Percentiles rank a stretch among this genome's conserved stretches.
phyloP scores from a whole-genome alignment of 1,284 basidiomycete genomes.

The Sporisorium sorghi region DNA sequence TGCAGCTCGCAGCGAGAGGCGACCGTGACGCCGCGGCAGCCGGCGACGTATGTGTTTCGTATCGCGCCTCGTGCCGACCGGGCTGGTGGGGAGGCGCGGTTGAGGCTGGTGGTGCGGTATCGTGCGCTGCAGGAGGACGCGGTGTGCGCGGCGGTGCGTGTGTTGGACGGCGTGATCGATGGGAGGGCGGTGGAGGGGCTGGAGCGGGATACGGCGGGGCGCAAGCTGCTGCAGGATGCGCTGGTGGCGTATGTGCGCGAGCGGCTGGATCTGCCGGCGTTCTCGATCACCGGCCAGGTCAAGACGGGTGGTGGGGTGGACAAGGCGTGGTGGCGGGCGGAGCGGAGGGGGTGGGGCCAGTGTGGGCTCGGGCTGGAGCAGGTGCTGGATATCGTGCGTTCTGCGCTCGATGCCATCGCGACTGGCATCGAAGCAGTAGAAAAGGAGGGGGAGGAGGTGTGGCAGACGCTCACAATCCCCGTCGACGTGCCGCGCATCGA shows the following conservation, averaged over 20 bases:
- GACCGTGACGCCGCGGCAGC: constrained; percentile 55
- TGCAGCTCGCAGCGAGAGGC: constrained; percentile 12
- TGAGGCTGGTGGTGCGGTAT: constrained; percentile 54
- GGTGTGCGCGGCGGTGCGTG: neutral
- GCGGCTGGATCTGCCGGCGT: constrained; percentile 40
- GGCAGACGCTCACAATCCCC: constrained; percentile 55
- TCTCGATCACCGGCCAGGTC: constrained; percentile 36
- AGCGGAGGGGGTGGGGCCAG: constrained; percentile 26
- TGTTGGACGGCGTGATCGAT: constrained; percentile 13
- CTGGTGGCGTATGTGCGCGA: constrained; percentile 29
- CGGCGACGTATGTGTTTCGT: constrained; percentile 61
- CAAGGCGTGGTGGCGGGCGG: constrained; percentile 26
- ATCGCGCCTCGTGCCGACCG: constrained; percentile 1
- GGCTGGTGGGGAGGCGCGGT: neutral
- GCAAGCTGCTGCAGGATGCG: constrained; percentile 26
- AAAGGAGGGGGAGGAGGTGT: constrained; percentile 5
- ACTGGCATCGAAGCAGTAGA: neutral
- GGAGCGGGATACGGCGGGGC: constrained; percentile 2
- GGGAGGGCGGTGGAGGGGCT: neutral
- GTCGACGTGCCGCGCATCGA: constrained; percentile 53
- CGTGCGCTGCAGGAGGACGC: constrained; percentile 57
- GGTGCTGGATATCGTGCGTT: constrained; percentile 1
- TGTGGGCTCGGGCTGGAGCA: neutral
- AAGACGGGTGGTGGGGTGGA: constrained; percentile 29
- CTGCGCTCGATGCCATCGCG: constrained; percentile 2